phyloP scores from a whole-genome alignment of 73 alveolate genomes.

The Paramecium pentaurelia region DNA sequence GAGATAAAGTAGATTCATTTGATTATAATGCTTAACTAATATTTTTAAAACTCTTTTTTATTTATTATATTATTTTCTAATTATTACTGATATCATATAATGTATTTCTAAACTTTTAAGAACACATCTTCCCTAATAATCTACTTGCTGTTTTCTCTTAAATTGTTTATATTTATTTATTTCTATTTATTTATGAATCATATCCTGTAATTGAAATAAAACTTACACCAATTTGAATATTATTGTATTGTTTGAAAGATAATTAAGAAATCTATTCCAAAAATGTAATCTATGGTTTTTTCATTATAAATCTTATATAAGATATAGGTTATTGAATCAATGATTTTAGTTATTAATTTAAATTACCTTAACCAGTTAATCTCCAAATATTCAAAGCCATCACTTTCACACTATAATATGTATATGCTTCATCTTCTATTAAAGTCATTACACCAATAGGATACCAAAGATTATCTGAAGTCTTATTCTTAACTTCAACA shows the following conservation, averaged over 20 bases:
- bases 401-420: not conserved
- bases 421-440: constrained; percentile 32
- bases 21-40: not conserved
- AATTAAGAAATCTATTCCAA: not conserved
- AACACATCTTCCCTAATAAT: constrained; percentile 55
- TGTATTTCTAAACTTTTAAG: not conserved
- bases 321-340: not conserved
- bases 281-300: constrained; percentile 7
- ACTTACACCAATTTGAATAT: not conserved
- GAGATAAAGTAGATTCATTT: constrained; percentile 55
- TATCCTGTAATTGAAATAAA: constrained; percentile 12
- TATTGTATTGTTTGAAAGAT: not conserved
- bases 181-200: not conserved
- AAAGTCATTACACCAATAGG: constrained; percentile 13
- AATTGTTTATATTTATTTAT: not conserved
- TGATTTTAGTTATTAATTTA: not conserved
- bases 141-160: constrained; percentile 48
- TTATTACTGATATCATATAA: constrained; percentile 43
- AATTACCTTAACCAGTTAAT: not conserved
- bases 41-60: constrained; percentile 34
- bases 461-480: constrained; percentile 36
- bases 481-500: constrained; percentile 46
- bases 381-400: constrained; percentile 5
- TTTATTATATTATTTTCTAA: not conserved
- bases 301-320: not conserved